Conservation (phyloP, 2,329 filamentous ascomycete species). For the Dothideomycetidae sp. region DNA sequence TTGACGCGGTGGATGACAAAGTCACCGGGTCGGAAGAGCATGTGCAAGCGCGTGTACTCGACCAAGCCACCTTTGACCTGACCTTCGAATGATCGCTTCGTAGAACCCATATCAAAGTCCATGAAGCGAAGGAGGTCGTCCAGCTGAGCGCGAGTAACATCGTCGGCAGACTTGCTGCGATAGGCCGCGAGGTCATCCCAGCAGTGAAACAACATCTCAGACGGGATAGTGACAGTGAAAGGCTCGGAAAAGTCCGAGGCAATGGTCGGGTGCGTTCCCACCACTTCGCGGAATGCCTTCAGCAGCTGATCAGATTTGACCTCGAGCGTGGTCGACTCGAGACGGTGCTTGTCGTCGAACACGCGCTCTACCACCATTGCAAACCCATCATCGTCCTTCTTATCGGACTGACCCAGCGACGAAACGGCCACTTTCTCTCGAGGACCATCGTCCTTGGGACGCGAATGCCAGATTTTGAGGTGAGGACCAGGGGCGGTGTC, state of each 20-base stretch:
- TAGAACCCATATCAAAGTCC: constrained; percentile 7
- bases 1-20: constrained; percentile 13
- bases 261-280: constrained; percentile 34
- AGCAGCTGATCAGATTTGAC: constrained; percentile 25
- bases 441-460: neutral
- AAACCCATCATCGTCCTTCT: neutral
- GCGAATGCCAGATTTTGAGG: neutral
- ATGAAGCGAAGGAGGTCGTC: constrained; percentile 15
- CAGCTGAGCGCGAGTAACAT: constrained; percentile 15
- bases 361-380: constrained; percentile 16
- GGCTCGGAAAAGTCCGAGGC: constrained; percentile 21
- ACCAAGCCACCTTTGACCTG: constrained; percentile 16
- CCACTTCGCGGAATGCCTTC: constrained; percentile 34
- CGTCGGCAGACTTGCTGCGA: constrained; percentile 11
- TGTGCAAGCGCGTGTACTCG: constrained; percentile 26
- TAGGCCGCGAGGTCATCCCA: constrained; percentile 30
- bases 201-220: constrained; percentile 36
- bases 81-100: constrained; percentile 10
- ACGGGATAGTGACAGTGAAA: constrained; percentile 32
- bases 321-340: constrained; percentile 15
- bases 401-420: neutral
- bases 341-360: constrained; percentile 15
- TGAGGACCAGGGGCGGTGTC: neutral
- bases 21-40: constrained; percentile 24
- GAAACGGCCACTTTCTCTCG: neutral